Evolutionary conservation across 169 alveolate species (phyloP).

Genomic region (Cardiosporidium cionae): DNA sequence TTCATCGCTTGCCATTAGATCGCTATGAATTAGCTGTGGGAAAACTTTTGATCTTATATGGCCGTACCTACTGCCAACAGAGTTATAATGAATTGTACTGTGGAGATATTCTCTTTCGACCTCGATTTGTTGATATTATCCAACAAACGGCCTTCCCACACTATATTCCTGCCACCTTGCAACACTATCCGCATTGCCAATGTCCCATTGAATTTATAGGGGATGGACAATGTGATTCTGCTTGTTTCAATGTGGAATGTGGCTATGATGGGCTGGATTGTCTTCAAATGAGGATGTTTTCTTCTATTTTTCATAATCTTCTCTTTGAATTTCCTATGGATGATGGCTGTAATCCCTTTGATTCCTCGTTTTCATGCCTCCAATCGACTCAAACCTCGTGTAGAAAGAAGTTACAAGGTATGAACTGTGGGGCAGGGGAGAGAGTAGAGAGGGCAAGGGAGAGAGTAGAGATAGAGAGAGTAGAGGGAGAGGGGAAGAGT

Average conservation of each 20-base stretch:
- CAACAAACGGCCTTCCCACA: background rate
- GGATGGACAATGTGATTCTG: constrained; percentile 55
- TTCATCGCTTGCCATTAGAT: too few species aligned
- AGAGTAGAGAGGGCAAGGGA: too few species aligned
- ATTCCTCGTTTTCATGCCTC: background rate
- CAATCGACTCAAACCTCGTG: background rate
- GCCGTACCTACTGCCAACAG: background rate
- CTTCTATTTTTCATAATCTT: background rate
- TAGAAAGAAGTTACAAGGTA: background rate
- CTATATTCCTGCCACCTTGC: too few species aligned
- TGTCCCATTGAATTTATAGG: background rate
- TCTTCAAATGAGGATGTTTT: constrained; percentile 38
- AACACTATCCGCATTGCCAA: background rate
- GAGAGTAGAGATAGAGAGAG: too few species aligned
- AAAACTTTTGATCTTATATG: background rate
- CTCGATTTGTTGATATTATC: background rate
- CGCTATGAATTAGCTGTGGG: background rate
- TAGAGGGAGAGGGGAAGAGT: too few species aligned
- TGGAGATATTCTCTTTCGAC: background rate
- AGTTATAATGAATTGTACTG: background rate
- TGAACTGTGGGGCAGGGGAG: too few species aligned
- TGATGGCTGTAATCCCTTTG: background rate
- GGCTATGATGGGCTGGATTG: constrained; percentile 55
- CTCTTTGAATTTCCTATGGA: background rate
- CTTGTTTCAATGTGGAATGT: constrained; percentile 48